Evolutionary conservation across 495 filamentous ascomycete genomes (phyloP).

Genomic region (Cryomyces minteri): DNA sequence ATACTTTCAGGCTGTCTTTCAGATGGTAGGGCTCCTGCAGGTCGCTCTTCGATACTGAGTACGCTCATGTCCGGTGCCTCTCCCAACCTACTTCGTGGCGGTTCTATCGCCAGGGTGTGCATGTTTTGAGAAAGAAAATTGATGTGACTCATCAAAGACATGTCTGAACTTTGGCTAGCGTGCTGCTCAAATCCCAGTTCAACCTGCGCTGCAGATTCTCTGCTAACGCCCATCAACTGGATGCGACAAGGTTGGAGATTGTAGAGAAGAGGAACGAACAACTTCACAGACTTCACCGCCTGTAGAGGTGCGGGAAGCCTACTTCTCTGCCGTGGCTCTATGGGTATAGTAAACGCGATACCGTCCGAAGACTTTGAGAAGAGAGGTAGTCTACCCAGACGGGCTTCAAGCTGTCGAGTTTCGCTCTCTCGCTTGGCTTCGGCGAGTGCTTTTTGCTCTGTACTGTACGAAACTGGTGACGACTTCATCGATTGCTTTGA

Average conservation of each 20-base stretch:
- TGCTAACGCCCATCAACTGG: slow-evolving; percentile 41
- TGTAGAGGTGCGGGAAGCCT: slow-evolving; percentile 46
- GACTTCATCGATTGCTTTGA: not conserved
- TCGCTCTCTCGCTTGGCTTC: slow-evolving; percentile 44
- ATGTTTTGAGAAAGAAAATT: slow-evolving; percentile 67
- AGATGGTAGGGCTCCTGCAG: not conserved
- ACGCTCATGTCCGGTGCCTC: not conserved
- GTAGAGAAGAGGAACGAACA: slow-evolving; percentile 57
- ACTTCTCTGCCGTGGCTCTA: slow-evolving; percentile 44
- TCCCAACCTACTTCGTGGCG: not conserved
- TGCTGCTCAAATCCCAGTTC: slow-evolving; percentile 47
- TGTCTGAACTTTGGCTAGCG: slow-evolving; percentile 33
- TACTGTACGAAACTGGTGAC: not conserved
- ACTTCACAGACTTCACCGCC: slow-evolving; percentile 40
- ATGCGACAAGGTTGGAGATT: slow-evolving; percentile 51
- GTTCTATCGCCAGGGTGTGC: slow-evolving; percentile 33
- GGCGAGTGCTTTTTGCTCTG: slow-evolving; percentile 22
- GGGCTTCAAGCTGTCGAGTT: slow-evolving; percentile 56
- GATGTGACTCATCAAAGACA: slow-evolving; percentile 52
- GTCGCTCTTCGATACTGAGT: not conserved
- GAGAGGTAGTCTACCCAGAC: slow-evolving; percentile 47
- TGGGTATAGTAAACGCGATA: slow-evolving; percentile 48
- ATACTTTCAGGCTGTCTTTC: not conserved
- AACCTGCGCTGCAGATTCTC: slow-evolving; percentile 38
- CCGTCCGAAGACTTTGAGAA: slow-evolving; percentile 59